Evolutionary conservation across 163 green algal genomes (phyloP), one percentile per base, ranked within the genome.

Genomic region (Picocystis sp.): DNA sequence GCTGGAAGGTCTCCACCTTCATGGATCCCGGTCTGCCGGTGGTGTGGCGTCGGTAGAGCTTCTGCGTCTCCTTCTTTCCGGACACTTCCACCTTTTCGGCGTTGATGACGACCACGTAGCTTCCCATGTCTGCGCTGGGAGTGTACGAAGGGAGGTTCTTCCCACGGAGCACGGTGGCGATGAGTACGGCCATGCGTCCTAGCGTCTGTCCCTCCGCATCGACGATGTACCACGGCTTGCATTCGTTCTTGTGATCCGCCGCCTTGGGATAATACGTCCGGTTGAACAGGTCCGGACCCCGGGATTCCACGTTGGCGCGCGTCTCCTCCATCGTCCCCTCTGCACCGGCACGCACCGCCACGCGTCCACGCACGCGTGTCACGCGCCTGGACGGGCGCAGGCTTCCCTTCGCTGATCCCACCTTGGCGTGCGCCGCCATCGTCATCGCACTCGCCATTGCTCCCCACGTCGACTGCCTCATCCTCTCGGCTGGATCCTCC

Each of bases 91-190:
- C 76, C 74, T 97, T 88, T 3, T 93, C 86, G 0, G 89, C 87
- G 63, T 97, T 97, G 63, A 96, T 79, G 11, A 97, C 76, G 9
- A 97, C 61, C 2, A 99, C 89, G 55, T 88, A 95, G 0, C 59
- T 71, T 22, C 91, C 91, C 84, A 95, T 97, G 71, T 97, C 82
- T 76, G 95, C 89, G 34, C 75, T 86, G n/a, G 91, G 90, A 0
- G 76, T 80, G 77, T 92, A 99, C 33, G 78, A 80, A 3, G 80
- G 57, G 43, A 70, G 45, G 63, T 89, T 69, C 76, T 96, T 97
- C 53, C 91, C 91, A 56, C 90, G 86, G 53, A 96, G 81, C 67
- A 86, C 78, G 43, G 63, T 84, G 41, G 89, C 84, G n/a, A 77
- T 88, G 22, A 93, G 67, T 1, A 63, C 71, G 1, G 88, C 82